Percentiles rank a stretch among this genome's conserved stretches.
These are phyloP conservation scores for Phytopythium sindhum DNA, from an alignment of 352 stramenopile genomes.

Conservation along the genomic window DNA sequence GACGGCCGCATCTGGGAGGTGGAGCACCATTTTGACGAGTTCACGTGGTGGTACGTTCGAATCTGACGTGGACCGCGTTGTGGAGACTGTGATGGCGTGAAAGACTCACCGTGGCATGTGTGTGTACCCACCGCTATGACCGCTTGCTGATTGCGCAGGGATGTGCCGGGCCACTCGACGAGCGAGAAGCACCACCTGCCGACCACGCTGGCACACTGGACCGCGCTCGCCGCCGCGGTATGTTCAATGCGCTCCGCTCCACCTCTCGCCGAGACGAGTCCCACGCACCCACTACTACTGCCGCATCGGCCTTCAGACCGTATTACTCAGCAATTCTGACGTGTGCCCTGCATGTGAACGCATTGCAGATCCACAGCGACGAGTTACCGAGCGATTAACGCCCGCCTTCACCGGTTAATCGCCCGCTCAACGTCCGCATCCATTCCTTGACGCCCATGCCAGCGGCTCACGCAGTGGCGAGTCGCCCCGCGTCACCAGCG, in stretches of 20 bases:
- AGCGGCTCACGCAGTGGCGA: not conserved
- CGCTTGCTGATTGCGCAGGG: slow-evolving; percentile 23
- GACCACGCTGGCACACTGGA: slow-evolving; percentile 51
- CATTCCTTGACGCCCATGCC: no score
- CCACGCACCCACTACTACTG: not conserved
- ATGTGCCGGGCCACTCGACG: slow-evolving; percentile 52
- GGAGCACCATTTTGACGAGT: slow-evolving; percentile 68
- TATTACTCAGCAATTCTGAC: not conserved
- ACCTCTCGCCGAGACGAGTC: not conserved
- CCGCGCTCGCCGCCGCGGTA: slow-evolving; percentile 53
- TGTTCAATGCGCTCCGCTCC: slow-evolving; percentile 12
- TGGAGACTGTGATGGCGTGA: not conserved
- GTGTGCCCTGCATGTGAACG: not conserved
- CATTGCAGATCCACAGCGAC: slow-evolving; percentile 3
- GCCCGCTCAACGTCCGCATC: no score
- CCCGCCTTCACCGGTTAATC: not conserved
- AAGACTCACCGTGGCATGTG: not conserved
- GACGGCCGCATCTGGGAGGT: slow-evolving; percentile 77
- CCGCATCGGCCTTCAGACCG: not conserved
- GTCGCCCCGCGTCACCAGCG: not conserved
- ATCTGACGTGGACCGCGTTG: not conserved
- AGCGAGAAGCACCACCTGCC: slow-evolving; percentile 48
- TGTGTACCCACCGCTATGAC: not conserved
- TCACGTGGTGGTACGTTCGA: slow-evolving; percentile 54
- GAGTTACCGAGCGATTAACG: not conserved